Conservation (phyloP, 176 grass and related monocot species). For the Zizania latifolia region DNA sequence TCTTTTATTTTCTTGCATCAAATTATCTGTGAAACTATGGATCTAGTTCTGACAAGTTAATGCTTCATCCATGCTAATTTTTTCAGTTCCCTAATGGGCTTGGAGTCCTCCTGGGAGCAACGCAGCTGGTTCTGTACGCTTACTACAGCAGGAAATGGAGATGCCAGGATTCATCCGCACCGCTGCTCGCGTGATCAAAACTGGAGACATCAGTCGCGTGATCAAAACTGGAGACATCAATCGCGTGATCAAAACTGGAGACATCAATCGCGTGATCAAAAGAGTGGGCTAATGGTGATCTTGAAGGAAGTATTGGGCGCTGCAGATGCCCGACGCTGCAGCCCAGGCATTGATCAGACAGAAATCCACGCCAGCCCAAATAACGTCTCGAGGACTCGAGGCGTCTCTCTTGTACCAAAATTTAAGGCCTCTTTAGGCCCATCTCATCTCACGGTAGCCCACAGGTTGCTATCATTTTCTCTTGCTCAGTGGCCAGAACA, state of each 20-base stretch:
- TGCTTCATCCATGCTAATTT: neutral
- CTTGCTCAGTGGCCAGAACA: no score
- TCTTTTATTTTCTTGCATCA: neutral
- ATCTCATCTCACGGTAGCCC: no score
- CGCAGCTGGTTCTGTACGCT: conserved; percentile 55
- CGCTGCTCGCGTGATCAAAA: conserved; percentile 41
- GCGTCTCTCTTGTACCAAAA: no score
- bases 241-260: conserved; percentile 25
- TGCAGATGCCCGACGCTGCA: no score
- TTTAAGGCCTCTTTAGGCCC: no score
- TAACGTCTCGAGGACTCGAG: no score
- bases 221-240: neutral
- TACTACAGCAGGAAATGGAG: conserved; percentile 65
- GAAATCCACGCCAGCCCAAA: no score
- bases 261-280: no score
- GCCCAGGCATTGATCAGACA: no score
- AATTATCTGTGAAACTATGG: neutral
- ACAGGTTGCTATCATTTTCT: no score
- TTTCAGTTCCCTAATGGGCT: conserved; percentile 77
- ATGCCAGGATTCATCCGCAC: neutral
- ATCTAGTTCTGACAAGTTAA: neutral
- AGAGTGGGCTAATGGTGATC: neutral
- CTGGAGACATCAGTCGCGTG: conserved; percentile 27
- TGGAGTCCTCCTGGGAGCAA: conserved; percentile 52
- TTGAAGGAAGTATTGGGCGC: neutral